Base-by-base conservation (phyloP, 352 stramenopile species). In the Globisporangium heterothallicum region DNA sequence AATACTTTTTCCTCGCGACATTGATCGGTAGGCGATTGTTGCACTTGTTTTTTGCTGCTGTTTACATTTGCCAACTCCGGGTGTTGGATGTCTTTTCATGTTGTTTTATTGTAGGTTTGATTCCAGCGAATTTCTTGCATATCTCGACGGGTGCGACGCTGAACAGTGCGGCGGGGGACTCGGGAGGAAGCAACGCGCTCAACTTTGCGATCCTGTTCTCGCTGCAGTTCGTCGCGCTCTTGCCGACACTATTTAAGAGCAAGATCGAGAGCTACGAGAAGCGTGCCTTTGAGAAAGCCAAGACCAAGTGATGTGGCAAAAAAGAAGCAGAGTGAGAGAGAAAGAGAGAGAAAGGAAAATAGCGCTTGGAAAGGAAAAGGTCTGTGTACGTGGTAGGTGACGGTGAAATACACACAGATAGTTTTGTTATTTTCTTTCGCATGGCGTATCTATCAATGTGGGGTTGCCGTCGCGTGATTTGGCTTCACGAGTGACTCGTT, bases 191-290 rank as follows among this genome's bases (percentile, higher is more conserved):
- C 62, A 94, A 94, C 51, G 68, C 68, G 12, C 19, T 86, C 32
- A 94, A 89, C 61, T 94, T 94, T 58, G 75, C 60, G 12, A 79
- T 92, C 36, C 73, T 94, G 13, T 94, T 94, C 48, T 61, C 70
- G 54, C 66, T 94, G n/a, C 83, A 94, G 52, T 92, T 94, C 56
- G 72, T 94, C 3, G 83, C 83, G 7, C 54, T 94, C 29, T 56
- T 94, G 41, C 83, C 83, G 34, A 94, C 81, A 27, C 56, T 94
- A 6, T 89, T 94, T 61, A 94, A 94, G 72, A 70, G 78, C 66
- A 92, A 91, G 63, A 83, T 94, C 24, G 78, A 87, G 46, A 86
- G 75, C 42, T 92, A 87, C 55, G 80, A 92, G 72, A 74, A 89
- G 63, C 47, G 78, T 9, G 64, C 75, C 18, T 92, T 92, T 50